These are phyloP conservation scores for Colletotrichum echinochloae DNA, from an alignment of 2,329 filamentous ascomycete species.

Conservation along the genomic window DNA sequence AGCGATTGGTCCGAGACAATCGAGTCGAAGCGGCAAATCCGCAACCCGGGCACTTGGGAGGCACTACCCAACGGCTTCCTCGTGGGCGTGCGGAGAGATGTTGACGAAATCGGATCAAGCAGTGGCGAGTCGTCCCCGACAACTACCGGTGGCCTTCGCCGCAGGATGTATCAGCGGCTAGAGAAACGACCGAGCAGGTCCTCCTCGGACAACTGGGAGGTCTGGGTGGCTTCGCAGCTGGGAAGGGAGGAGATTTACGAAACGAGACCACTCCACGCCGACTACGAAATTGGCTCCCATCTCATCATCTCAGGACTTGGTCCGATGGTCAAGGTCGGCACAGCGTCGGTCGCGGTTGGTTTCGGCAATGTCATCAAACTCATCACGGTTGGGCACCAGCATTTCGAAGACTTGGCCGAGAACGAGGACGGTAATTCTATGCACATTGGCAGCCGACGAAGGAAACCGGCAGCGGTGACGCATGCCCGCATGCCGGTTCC, in stretches of 20 bases:
- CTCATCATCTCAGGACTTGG: conserved; percentile 76
- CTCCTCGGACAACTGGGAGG: conserved; percentile 61
- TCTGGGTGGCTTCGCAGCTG: conserved; percentile 64
- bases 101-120: conserved; percentile 44
- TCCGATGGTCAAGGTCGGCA: conserved; percentile 72
- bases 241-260: conserved; percentile 59
- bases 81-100: conserved; percentile 69
- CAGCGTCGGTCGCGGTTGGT: conserved; percentile 74
- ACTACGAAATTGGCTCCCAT: conserved; percentile 58
- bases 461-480: conserved; percentile 45
- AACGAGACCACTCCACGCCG: conserved; percentile 57
- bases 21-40: conserved; percentile 64
- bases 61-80: conserved; percentile 70
- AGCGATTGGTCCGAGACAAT: conserved; percentile 65
- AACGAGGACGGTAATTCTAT: conserved; percentile 48
- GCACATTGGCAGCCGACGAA: conserved; percentile 55
- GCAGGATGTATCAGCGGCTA: conserved; percentile 43
- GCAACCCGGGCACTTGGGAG: conserved; percentile 76
- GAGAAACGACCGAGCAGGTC: conserved; percentile 44
- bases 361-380: conserved; percentile 81
- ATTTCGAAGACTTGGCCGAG: conserved; percentile 63
- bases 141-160: conserved; percentile 46
- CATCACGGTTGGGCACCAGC: conserved; percentile 73
- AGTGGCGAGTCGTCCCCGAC: conserved; percentile 41
- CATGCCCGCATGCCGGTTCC: conserved; percentile 34